Base-by-base conservation (phyloP, 176 grass and related monocot species). In the Rhynchospora tenuis region DNA sequence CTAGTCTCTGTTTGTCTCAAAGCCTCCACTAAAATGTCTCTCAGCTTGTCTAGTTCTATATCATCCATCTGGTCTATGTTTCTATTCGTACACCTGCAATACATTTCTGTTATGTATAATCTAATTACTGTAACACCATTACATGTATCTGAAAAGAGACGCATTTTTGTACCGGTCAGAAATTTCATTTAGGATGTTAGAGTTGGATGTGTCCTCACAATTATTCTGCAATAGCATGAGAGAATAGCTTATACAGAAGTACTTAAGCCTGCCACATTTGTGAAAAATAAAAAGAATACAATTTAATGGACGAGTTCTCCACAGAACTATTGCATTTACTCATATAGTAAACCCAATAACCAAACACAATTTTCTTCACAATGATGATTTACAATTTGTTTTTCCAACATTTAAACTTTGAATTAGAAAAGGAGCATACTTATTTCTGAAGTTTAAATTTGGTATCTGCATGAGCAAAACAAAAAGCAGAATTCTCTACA, bases 191-290 rank as follows among this genome's bases (percentile, higher is more conserved):
- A 48, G 56, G 58, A 81, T 61, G 57, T 64, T 47, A 13, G 58
- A 79, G 55, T 58, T 59, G 29, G 75, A 64, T 38, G 78, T 23
- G 20, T 24, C 78, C 43, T 60, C 59, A 63, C 29, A 33, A 46
- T 81, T 81, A 59, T 64, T 81, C 78, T 81, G 55, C 56, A 81
- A 81, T 79, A 79, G 51, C 45, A 76, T 76, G 14, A 63, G 55
- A 63, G 22, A 62, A 46, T 61, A 81, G 54, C 26, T 42, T 61
- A 81, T 12, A 33, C n/a, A 64, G 33, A 38, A 64, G 58, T 38
- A 64, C 31, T 81, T 60, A 22, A 12, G 15, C 19, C 56, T 64
- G 6, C 22, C 19, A n/a, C 15, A 64, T 13, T 20, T 47, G 43
- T 48, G 4, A 48, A 23, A 20, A 9, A 19, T 22, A 48, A 47